Base-by-base conservation (phyloP, 176 grass and related monocot species). In the Luzula sylvatica region DNA sequence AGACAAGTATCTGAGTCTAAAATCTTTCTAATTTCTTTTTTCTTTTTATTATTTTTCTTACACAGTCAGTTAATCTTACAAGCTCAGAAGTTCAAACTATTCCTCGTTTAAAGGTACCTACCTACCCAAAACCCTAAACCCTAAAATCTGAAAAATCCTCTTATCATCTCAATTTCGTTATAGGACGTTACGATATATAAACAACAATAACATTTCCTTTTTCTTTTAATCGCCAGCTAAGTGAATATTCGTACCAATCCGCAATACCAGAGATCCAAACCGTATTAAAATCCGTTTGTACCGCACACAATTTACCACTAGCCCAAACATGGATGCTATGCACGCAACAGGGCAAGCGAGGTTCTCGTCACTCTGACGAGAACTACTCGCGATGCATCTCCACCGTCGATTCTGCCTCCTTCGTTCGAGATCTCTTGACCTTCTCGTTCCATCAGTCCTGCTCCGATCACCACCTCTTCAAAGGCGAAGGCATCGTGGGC, bases 271-370 rank as follows among this genome's bases (percentile, higher is more conserved):
- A 98, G 71, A 62, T 92, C 42, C 42, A 29, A 7, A 65, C 61
- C 14, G 82, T 98, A 19, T 67, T 98, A 71, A 75, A 39, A 75
- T 47, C 69, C 61, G 75, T 79, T 30, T 99, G 86, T 20, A 72
- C 86, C 13, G 75, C 18, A 24, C 86, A 83, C 53, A 26, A 59
- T 15, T 25, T 99, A 52, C 93, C 93, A 2, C 70, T 99, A 40
- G 86, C 93, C 49, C 93, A 99, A 66, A 83, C 82, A 16, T 99
- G 93, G 93, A 81, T 92, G 42, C 81, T 77, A 3, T 99, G 93
- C 38, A 60, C 75, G 21, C 81, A 69, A 65, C 93, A 87, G 56
- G 65, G 68, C 35, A 99, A 92, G 52, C 67, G 52, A 28, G 86
- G 82, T 15, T 66, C 53, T 59, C 77, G 93, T 23, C 93, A 99